Conservation (phyloP, 2,329 filamentous ascomycete species). For the Aspergillus melleus region DNA sequence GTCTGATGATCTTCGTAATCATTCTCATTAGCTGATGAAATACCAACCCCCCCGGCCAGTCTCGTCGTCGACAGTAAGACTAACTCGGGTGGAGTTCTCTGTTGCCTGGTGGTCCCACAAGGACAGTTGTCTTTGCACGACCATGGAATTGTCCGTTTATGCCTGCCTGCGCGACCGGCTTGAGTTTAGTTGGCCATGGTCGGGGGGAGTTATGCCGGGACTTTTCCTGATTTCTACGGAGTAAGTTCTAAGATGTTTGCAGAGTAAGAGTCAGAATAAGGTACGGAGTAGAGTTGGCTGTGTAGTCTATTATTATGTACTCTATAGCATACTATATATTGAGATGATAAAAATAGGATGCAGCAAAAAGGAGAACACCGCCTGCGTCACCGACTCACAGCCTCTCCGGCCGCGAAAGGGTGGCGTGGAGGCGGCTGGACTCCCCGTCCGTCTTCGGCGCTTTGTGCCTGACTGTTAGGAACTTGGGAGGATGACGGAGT, state of each 20-base stretch:
- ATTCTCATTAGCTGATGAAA: not conserved
- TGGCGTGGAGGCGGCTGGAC: conserved; percentile 7
- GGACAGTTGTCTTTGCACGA: not conserved
- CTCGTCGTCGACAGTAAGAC: too few species aligned
- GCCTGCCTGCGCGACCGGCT: too few species aligned
- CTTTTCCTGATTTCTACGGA: too few species aligned
- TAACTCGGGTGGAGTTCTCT: not conserved
- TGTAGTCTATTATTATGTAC: too few species aligned
- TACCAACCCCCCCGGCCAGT: not conserved
- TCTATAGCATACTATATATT: not conserved
- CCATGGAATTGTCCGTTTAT: not conserved
- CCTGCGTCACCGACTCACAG: not conserved
- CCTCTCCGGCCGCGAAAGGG: not conserved
- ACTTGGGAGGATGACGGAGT: not conserved
- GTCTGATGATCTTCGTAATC: not conserved
- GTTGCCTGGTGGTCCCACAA: not conserved
- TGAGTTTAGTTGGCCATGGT: not conserved
- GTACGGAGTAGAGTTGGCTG: too few species aligned
- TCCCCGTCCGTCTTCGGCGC: not conserved
- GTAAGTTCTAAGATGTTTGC: too few species aligned
- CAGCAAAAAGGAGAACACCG: not conserved
- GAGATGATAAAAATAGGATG: not conserved
- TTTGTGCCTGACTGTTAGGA: not conserved
- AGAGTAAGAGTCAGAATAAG: too few species aligned
- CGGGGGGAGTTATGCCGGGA: not conserved